Evolutionary conservation across 1,139 yeast species (phyloP).

Genomic region (Pichia sp.): DNA sequence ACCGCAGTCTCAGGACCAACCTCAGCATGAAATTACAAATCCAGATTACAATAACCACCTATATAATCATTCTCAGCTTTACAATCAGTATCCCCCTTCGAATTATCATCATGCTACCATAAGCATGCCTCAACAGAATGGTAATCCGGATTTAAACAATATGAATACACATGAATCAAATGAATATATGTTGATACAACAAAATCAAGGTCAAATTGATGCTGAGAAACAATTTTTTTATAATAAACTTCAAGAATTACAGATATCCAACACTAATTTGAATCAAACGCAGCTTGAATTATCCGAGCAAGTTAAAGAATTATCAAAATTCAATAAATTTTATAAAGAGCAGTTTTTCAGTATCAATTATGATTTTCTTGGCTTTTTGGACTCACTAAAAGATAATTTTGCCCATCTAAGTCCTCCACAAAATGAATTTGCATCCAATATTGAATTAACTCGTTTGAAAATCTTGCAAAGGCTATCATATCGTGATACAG

Average conservation of each 20-base stretch:
- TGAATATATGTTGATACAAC: constrained; percentile 2
- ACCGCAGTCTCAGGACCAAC: not conserved
- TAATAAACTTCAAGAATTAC: constrained; percentile 10
- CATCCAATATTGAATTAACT: constrained; percentile 1
- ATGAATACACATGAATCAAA: not conserved
- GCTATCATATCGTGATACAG: constrained; percentile 27
- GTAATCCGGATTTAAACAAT: not conserved
- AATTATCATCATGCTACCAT: not conserved
- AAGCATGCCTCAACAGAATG: not conserved
- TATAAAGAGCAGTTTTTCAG: constrained; percentile 41
- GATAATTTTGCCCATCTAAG: not conserved
- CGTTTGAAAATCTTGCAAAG: constrained; percentile 25
- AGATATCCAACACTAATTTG: constrained; percentile 9
- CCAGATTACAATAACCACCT: not conserved
- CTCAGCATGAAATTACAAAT: constrained; percentile 2
- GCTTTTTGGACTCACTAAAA: constrained; percentile 42
- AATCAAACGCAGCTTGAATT: constrained; percentile 32
- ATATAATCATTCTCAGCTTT: not conserved
- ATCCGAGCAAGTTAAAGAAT: constrained; percentile 34
- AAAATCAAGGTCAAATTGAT: not conserved
- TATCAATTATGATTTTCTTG: constrained; percentile 45
- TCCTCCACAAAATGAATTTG: not conserved
- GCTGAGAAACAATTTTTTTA: constrained; percentile 2
- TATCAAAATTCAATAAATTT: constrained; percentile 40
- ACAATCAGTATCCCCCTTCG: too few relatives aligned